Percentiles rank a stretch among this genome's conserved stretches.
Evolutionary conservation across 2,329 filamentous ascomycete genomes (phyloP).

Genomic region (Stachybotrys chlorohalonatus): DNA sequence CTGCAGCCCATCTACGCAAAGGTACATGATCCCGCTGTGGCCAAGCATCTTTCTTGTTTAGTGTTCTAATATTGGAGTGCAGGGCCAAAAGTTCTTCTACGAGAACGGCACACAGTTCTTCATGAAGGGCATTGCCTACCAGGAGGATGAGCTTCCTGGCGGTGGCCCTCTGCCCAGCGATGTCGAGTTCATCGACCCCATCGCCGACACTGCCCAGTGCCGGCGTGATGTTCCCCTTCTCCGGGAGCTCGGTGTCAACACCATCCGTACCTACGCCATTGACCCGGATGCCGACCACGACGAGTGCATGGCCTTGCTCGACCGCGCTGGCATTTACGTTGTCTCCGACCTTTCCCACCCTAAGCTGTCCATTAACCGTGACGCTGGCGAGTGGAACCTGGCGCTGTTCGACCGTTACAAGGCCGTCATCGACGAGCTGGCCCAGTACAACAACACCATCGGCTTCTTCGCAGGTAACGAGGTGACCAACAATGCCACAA

Average conservation of each 20-base stretch:
- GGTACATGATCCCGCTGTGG: constrained; percentile 29
- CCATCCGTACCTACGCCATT: constrained; percentile 90
- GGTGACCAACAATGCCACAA: constrained; percentile 81
- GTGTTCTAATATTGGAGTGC: constrained; percentile 6
- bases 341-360: constrained; percentile 86
- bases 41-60: no score
- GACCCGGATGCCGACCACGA: constrained; percentile 71
- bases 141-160: constrained; percentile 61
- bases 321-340: constrained; percentile 86
- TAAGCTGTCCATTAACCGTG: constrained; percentile 72
- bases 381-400: constrained; percentile 69
- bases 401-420: constrained; percentile 75
- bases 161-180: constrained; percentile 35
- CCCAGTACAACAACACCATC: constrained; percentile 80
- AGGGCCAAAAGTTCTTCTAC: constrained; percentile 86
- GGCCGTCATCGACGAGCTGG: constrained; percentile 70
- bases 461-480: constrained; percentile 99
- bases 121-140: constrained; percentile 92
- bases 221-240: constrained; percentile 80
- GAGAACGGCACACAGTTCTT: constrained; percentile 60
- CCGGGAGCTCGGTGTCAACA: constrained; percentile 73
- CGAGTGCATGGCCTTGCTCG: constrained; percentile 74
- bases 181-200: constrained; percentile 67
- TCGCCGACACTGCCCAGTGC: constrained; percentile 64
- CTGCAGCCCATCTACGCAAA: constrained; percentile 60